Percentiles rank a stretch among this genome's conserved stretches.
These are phyloP conservation scores for Myxozyma udenii DNA, from an alignment of 805 yeast species.

Conservation along the genomic window DNA sequence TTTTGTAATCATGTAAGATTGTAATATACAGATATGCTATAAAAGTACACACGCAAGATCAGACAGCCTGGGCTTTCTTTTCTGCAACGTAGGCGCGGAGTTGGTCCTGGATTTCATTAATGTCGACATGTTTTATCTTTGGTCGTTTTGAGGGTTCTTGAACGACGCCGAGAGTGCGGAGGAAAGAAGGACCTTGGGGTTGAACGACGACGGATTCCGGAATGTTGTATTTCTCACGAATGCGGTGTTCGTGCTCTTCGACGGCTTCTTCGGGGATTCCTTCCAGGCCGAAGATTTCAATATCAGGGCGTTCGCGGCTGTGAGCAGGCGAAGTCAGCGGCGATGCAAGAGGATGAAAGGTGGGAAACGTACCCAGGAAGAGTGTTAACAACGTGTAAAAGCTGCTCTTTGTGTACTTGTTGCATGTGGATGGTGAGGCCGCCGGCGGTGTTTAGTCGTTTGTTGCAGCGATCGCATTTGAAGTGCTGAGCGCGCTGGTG, in stretches of 20 bases:
- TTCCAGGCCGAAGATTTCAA: constrained; percentile 33
- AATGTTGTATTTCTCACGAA: constrained; percentile 18
- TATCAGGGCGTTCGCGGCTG: constrained; percentile 27
- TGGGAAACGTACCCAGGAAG: constrained; percentile 14
- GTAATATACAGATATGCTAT: constrained; percentile 3
- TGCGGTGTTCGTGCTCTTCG: constrained; percentile 21
- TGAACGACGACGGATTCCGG: constrained; percentile 13
- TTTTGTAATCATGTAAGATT: not conserved
- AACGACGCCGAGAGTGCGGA: not conserved
- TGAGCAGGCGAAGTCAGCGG: not conserved
- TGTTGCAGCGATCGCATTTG: constrained; percentile 31
- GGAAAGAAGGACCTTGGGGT: not conserved
- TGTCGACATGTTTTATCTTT: constrained; percentile 11
- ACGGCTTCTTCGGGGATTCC: constrained; percentile 31
- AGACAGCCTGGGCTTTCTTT: constrained; percentile 10
- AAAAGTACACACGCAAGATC: too few relatives aligned
- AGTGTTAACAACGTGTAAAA: constrained; percentile 26
- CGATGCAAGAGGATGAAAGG: not conserved
- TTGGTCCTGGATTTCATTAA: constrained; percentile 15
- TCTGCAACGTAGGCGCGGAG: constrained; percentile 18
- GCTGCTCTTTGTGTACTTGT: constrained; percentile 31
- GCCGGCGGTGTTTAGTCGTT: constrained; percentile 32
- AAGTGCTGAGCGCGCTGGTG: constrained; percentile 33
- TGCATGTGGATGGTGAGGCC: constrained; percentile 30
- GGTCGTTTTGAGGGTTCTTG: not conserved